Evolutionary conservation across 164 flowering plant species (phyloP), one percentile per base, ranked within the genome.

Genomic region (Annona squamosa): DNA sequence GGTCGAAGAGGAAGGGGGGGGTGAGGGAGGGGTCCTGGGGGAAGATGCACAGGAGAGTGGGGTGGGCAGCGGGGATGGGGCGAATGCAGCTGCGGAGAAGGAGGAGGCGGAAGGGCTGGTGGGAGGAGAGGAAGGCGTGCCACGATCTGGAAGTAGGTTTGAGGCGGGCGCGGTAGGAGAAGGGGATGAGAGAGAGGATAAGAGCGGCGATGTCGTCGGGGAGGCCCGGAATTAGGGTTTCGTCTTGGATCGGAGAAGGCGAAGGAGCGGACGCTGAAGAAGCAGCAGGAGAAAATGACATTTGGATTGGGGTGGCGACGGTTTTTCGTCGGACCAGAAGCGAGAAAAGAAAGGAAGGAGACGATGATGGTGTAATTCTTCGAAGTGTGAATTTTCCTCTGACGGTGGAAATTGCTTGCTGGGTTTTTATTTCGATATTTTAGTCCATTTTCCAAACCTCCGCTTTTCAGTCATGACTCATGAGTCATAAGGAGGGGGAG

Each of bases 11-110:
- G 76, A 71, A 88, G 0, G 98, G 94, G 0, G 87, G 70, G 1
- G 86, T 63, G 68, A 91, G 73, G 5, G 91, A 85, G 0, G 99
- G 99, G 75, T 95, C 99, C 57, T 86, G 77, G 1, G 97, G 92
- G 83, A 92, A 93, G 68, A 95, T 73, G 73, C 96, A 91, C 67
- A 93, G 85, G 67, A 91, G 84, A 61, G 87, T 84, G 2, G 89
- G 84, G 65, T 71, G 79, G n/a, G 4, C 44, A 0, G 73, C 59
- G 56, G 16, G 63, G 0, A 65, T 56, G 52, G 72, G 71, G 62
- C 72, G 77, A 26, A 18, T 45, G 4, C 48, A 81, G 4, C 72
- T 63, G 41, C 91, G 94, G 72, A 85, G 82, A 2, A 85, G 72
- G 66, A 88, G 94, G 72, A 85, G 82, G 2, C 84, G 72, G 66